These are phyloP conservation scores for Sarocladium oryzae DNA, from an alignment of 2,329 filamentous ascomycete genomes.

Conservation along the genomic window DNA sequence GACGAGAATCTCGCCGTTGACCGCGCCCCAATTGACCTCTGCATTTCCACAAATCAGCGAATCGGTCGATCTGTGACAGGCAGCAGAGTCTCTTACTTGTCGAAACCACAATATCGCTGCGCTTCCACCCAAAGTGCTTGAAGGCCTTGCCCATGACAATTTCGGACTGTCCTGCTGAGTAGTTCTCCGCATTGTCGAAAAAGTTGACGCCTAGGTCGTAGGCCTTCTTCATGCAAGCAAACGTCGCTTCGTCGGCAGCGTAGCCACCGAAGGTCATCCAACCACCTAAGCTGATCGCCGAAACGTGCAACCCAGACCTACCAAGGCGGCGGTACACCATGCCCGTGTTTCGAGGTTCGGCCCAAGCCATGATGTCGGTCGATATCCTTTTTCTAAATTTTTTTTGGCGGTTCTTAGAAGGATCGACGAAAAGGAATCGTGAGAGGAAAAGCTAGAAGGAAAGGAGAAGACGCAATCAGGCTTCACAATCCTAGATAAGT, in stretches of 20 bases:
- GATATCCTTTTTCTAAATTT: too few species aligned
- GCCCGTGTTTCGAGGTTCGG: slow-evolving; percentile 37
- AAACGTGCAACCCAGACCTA: slow-evolving; percentile 58
- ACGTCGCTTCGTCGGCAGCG: slow-evolving; percentile 55
- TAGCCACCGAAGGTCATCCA: slow-evolving; percentile 64
- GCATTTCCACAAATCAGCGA: background rate
- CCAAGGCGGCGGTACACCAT: slow-evolving; percentile 37
- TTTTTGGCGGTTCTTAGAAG: too few species aligned
- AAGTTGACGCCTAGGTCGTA: slow-evolving; percentile 57
- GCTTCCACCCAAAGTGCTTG: slow-evolving; percentile 53
- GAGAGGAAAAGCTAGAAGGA: too few species aligned
- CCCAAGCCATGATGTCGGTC: slow-evolving; percentile 39
- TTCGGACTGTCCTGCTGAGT: slow-evolving; percentile 56
- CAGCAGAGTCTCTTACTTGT: slow-evolving; percentile 34
- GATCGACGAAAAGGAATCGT: too few species aligned
- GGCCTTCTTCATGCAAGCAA: slow-evolving; percentile 55
- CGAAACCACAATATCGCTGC: slow-evolving; percentile 53
- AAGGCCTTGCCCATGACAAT: slow-evolving; percentile 58
- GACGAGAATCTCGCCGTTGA: slow-evolving; percentile 53
- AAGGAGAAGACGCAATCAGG: too few species aligned
- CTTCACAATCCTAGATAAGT: too few species aligned
- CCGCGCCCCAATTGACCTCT: slow-evolving; percentile 59
- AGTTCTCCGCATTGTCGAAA: slow-evolving; percentile 56
- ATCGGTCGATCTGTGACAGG: background rate
- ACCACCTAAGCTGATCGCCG: slow-evolving; percentile 57